Evolutionary conservation across 768 basidiomycete genomes (phyloP), one percentile per base, ranked within the genome.

Genomic region (Mycena galopus): DNA sequence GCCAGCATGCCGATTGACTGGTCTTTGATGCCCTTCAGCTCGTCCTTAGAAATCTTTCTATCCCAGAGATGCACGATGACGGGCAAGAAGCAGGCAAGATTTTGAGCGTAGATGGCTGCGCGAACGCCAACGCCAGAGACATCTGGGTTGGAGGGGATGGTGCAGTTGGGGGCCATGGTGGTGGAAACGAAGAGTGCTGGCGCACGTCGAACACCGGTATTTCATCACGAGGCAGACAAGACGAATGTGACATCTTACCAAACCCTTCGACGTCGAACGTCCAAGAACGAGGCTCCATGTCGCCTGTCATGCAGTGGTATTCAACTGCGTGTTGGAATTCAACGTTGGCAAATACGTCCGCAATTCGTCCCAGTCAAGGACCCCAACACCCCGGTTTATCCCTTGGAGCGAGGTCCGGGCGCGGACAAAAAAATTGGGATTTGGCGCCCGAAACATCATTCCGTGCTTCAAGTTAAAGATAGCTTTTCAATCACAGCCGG

Each of bases 281-380:
- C 12, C 12, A 55, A 55, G 53, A 55, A 55, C 53, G 53, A 27
- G 29, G 53, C 53, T n/a, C 29, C 53, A 55, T 55, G 50, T 51
- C 50, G 17, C 50, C 25, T 55, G 53, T 55, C 53, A 55, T 55
- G 12, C 30, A n/a, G n/a, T n/a, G n/a, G n/a, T 19, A 30, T 55
- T 55, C 53, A 30, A 55, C 30, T 55, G 53, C 53, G 16, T 55
- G 53, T 55, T 55, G 29, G 53, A 30, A 55, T 55, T 55, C 53
- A 55, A 30, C 25, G 53, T 55, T 55, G 53, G 29, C 53, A 30
- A 55, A 55, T 55, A 55, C 53, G 53, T 6, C 53, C 29, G 53
- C 53, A 55, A 55, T 55, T 55, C 53, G 53, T 55, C 53, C 29
- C 53, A 30, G 16, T 30, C 53, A 11, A 55, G 29, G 53, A 55